Evolutionary conservation across 352 stramenopile species (phyloP).

Genomic region (Globisporangium takayamanum): DNA sequence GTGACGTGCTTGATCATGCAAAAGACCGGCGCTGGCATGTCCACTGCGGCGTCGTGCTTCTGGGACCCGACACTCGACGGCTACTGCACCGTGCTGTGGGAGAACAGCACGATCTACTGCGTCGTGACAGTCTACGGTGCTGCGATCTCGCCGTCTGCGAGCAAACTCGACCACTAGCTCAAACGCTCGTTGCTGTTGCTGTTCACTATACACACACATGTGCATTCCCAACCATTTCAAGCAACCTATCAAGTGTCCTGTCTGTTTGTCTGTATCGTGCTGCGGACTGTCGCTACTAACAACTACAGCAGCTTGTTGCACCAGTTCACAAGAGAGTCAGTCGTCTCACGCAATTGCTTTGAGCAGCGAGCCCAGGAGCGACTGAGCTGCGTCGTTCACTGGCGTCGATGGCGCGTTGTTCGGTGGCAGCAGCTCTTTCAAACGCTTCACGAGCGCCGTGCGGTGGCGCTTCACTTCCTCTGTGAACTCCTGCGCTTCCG

Average conservation of each 20-base stretch:
- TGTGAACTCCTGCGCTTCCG: constrained; percentile 43
- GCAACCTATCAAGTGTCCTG: neutral
- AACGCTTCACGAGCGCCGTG: constrained; percentile 23
- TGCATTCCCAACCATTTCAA: constrained; percentile 5
- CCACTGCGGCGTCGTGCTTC: constrained; percentile 64
- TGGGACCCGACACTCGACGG: constrained; percentile 74
- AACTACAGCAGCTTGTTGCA: neutral
- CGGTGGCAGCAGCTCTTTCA: constrained; percentile 24
- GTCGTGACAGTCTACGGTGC: constrained; percentile 78
- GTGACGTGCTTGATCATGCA: constrained; percentile 85
- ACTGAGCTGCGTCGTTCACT: constrained; percentile 42
- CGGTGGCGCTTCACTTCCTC: constrained; percentile 31
- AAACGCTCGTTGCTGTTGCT: neutral
- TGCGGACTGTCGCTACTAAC: neutral
- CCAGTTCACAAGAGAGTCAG: neutral
- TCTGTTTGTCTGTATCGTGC: neutral
- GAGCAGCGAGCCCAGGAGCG: constrained; percentile 38
- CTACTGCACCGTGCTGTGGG: constrained; percentile 79
- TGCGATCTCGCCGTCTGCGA: constrained; percentile 71
- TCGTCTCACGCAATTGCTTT: constrained; percentile 12
- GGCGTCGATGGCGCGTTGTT: constrained; percentile 17
- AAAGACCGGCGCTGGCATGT: constrained; percentile 70
- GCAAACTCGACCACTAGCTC: constrained; percentile 56
- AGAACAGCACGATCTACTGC: constrained; percentile 84
- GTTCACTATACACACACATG: neutral